Conservation (phyloP, 345 rosid species). For the Lagerstroemia speciosa region DNA sequence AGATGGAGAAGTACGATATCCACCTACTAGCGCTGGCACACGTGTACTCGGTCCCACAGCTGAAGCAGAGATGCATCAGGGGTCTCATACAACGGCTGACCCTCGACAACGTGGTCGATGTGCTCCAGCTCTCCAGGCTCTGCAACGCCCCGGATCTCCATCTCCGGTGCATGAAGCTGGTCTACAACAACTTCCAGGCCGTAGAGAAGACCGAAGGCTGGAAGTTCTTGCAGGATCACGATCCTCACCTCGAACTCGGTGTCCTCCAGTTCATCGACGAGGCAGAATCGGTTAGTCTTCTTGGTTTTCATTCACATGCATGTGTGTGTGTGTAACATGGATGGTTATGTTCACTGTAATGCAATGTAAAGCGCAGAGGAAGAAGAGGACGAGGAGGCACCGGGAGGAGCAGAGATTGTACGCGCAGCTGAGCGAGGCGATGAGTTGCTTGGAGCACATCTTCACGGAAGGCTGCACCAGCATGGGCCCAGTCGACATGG, state of each 20-base stretch:
- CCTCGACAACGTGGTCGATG: constrained; percentile 60
- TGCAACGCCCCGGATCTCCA: constrained; percentile 72
- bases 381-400: constrained; percentile 45
- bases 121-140: constrained; percentile 68
- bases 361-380: constrained; percentile 37
- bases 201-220: constrained; percentile 70
- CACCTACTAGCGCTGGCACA: constrained; percentile 74
- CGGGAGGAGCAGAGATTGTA: constrained; percentile 47
- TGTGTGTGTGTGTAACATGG: not conserved
- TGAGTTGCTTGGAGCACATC: constrained; percentile 86
- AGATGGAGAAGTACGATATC: constrained; percentile 58
- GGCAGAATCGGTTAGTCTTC: constrained; percentile 41
- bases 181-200: constrained; percentile 36
- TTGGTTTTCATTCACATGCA: not conserved
- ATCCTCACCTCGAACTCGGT: constrained; percentile 67
- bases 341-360: not conserved
- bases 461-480: constrained; percentile 75
- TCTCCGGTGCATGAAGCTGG: constrained; percentile 50
- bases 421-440: constrained; percentile 62
- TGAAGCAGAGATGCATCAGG: constrained; percentile 56
- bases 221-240: constrained; percentile 64
- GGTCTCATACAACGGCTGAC: constrained; percentile 40
- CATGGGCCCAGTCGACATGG: constrained; percentile 48
- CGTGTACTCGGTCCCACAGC: constrained; percentile 53
- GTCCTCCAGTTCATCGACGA: constrained; percentile 79